Evolutionary conservation across 1,284 basidiomycete genomes (phyloP).

Genomic region (Irpex rosettiformis): DNA sequence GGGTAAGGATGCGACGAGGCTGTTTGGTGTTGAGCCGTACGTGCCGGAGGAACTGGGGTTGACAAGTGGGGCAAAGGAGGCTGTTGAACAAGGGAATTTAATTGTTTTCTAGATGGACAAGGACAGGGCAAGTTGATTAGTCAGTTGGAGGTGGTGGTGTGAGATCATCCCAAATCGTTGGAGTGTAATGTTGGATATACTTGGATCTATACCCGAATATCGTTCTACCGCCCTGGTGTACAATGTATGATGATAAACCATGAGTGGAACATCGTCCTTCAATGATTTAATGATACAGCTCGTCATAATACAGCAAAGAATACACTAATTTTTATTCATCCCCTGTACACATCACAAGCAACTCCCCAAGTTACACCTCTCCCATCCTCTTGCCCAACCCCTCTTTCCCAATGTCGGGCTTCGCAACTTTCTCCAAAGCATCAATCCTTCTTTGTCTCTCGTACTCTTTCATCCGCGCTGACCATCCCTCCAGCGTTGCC

Average conservation of each 20-base stretch:
- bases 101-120: slow-evolving; percentile 2
- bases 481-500: slow-evolving; percentile 46
- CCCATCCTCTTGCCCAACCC: slow-evolving; percentile 23
- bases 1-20: slow-evolving; percentile 27
- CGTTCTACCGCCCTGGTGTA: no score
- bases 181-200: no score
- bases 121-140: not conserved
- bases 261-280: no score
- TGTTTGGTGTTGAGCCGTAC: slow-evolving; percentile 35
- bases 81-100: slow-evolving; percentile 5
- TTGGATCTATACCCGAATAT: no score
- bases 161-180: no score
- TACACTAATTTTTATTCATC: no score
- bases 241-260: no score
- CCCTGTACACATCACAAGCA: not conserved
- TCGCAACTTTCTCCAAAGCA: slow-evolving; percentile 54
- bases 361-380: not conserved
- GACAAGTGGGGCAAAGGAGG: not conserved
- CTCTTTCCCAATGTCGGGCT: slow-evolving; percentile 44
- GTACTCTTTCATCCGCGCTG: slow-evolving; percentile 55
- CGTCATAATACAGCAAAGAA: no score
- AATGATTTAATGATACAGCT: no score
- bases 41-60: slow-evolving; percentile 7
- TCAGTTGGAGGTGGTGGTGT: no score
- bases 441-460: slow-evolving; percentile 49